Evolutionary conservation across 805 yeast genomes (phyloP), one percentile per base, ranked within the genome.

Genomic region (Torulaspora gathmanii): DNA sequence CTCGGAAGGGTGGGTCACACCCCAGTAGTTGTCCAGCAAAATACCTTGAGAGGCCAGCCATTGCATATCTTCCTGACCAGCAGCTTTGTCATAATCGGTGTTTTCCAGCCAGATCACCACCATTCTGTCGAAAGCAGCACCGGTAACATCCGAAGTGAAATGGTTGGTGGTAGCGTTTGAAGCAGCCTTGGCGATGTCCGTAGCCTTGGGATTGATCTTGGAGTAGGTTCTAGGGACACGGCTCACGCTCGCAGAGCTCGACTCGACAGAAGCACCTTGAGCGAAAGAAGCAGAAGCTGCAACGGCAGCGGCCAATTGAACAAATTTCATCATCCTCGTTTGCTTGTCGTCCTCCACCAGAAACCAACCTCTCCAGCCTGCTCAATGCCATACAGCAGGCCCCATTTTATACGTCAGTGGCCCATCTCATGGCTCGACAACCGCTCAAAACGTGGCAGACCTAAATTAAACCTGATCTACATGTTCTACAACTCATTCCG

Each of bases 1-100:
- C 67, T 75, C 75, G 5, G 80, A 74, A 46, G 79, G 78, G 56
- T 73, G 77, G 42, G 78, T 71, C 28, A 74, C 55, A 31, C 74
- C 72, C 70, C 75, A 75, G 68, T 76, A 75, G 70, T 76, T 76
- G 61, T 64, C 67, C 54, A 76, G 64, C 35, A 65, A 59, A 44
- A 74, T 65, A 59, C 79, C 80, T 45, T 71, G 57, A 52, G 64
- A 45, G 22, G 73, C 71, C 43, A 75, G 64, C 56, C 66, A 64
- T 56, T 65, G 62, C 54, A 76, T 60, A 42, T 72, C 74, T 7
- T 67, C 60, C 56, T 74, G 68, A 52, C 65, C 70, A 35, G 67
- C 68, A 36, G 79, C 80, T 54, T 75, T 75, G 54, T 71, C 74
- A 60, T 60, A 74, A 64, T 74, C 72, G 43, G 78, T 75, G 63